Evolutionary conservation across 495 filamentous ascomycete genomes (phyloP), one percentile per base, ranked within the genome.

Genomic region (Penicillium goetzii): DNA sequence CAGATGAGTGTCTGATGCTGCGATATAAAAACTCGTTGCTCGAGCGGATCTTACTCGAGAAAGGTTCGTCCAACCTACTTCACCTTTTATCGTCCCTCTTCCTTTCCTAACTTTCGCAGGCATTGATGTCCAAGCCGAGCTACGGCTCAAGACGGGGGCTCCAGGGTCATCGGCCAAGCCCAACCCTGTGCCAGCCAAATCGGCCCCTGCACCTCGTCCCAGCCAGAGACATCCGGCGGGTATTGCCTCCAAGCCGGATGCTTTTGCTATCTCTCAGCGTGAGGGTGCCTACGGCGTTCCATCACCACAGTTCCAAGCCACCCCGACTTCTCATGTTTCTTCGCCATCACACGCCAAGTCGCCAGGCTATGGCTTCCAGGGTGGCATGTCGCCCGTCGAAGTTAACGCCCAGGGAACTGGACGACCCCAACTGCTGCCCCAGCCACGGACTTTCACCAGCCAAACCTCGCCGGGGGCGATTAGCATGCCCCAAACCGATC

Each of bases 21-120:
- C 89, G 96, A 36, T 98, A 98, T 77, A 98, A 98, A 80, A 99
- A 98, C 76, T 97, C 94, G 28, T 82, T 98, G 49, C 85, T 99
- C 11, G 95, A 99, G 77, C 86, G 96, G 26, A 97, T 99, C 68
- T 80, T 99, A 41, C 84, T 98, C 7, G 95, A 99, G 77, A 98
- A 97, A 84, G 96, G 92, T 94, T 75, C 25, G 73, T 38, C 49
- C 10, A 8, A 5, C 10, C 10, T 12, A 14, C 19, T 7, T 6
- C 4, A 11, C 10, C 43, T 10, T 3, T 4, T 23, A 4, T 47
- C 15, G 25, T 25, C 19, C 2, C 9, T 8, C 43, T 14, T 23
- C 21, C 1, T 23, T 1, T 53, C 26, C 50, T 32, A 53, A 53
- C 28, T n/a, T 6, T n/a, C 50, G 19, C 54, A 97, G 92, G 95